Evolutionary conservation across 1,284 basidiomycete genomes (phyloP), one percentile per base, ranked within the genome.

Genomic region (Ganoderma sinense): DNA sequence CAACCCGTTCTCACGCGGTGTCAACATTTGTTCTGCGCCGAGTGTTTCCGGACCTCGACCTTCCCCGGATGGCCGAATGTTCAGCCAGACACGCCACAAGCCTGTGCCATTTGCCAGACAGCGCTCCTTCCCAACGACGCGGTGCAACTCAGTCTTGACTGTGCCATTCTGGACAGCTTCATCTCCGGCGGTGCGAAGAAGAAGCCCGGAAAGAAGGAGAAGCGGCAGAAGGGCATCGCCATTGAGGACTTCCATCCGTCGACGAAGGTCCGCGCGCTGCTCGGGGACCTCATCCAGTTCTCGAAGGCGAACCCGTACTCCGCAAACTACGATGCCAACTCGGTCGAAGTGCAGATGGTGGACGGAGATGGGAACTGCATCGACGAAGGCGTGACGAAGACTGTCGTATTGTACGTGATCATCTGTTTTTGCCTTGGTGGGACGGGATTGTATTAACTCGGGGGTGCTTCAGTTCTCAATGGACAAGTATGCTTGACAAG

Each of bases 401-500:
- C 94, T 6, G 93, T 98, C 60, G 96, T 98, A 62, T 98, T 98
- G 94, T 96, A 79, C 82, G 94, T 88, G 29, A 61, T 56, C 63
- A 53, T 40, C 16, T 26, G 64, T 55, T 45, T 29, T 69, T 31
- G 61, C 41, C 26, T 69, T 31, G 61, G 36, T 36, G 18, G 48
- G 58, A 26, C 62, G 60, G 55, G 67, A 60, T 56, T 18, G 65
- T 61, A 68, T 60, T 66, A 6, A 69, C 60, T 14, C 63, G 36
- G 29, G 68, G 36, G 13, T 41, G 64, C 43, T 45, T 23, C 78
- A 94, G 93, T 82, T 97, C 96, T 13, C 97, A 98, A 79, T 98
- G 97, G 97, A 98, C 97, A 6, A 90, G 89, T 23, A 97, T 97
- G 94, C 90, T 98, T 31, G 97, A 98, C 84, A 95, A 97, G 89